phyloP scores from a whole-genome alignment of 345 rosid species.

The Garcia nutans region DNA sequence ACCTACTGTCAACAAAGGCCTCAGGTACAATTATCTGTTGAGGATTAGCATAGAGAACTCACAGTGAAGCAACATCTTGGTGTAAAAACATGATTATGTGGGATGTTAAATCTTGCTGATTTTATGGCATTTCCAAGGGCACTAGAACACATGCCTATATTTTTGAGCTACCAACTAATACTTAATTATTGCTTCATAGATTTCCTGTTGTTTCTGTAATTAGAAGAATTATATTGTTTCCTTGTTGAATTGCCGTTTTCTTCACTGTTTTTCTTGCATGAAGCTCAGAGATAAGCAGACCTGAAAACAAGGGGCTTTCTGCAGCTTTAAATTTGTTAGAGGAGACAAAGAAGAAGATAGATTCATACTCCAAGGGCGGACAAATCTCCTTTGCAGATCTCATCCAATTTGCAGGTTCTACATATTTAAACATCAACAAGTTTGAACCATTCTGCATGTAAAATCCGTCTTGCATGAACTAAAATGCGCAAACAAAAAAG shows the following conservation, averaged over 20 bases:
- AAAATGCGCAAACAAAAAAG: not conserved
- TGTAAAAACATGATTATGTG: not conserved
- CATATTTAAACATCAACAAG: not conserved
- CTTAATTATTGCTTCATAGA: not conserved
- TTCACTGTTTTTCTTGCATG: slow-evolving; percentile 35
- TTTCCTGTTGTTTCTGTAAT: slow-evolving; percentile 3
- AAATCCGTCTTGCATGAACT: not conserved
- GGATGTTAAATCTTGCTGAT: not conserved
- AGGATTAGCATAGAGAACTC: not conserved
- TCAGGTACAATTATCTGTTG: not conserved
- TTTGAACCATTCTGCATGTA: slow-evolving; percentile 2
- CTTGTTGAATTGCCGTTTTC: slow-evolving; percentile 10
- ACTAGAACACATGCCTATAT: not conserved
- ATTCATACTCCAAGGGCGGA: slow-evolving; percentile 85
- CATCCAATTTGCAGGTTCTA: slow-evolving; percentile 66
- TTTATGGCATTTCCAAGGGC: not conserved
- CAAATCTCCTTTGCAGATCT: slow-evolving; percentile 86
- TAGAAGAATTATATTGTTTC: slow-evolving; percentile 8
- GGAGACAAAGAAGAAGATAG: slow-evolving; percentile 70
- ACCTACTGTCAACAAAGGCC: not conserved
- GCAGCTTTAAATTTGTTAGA: slow-evolving; percentile 58
- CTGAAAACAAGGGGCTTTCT: slow-evolving; percentile 77
- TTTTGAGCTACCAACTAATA: not conserved
- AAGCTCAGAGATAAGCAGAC: slow-evolving; percentile 94
- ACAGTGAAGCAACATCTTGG: not conserved